These are phyloP conservation scores for Boechera stricta DNA, from an alignment of 345 rosid genomes.

Conservation along the genomic window DNA sequence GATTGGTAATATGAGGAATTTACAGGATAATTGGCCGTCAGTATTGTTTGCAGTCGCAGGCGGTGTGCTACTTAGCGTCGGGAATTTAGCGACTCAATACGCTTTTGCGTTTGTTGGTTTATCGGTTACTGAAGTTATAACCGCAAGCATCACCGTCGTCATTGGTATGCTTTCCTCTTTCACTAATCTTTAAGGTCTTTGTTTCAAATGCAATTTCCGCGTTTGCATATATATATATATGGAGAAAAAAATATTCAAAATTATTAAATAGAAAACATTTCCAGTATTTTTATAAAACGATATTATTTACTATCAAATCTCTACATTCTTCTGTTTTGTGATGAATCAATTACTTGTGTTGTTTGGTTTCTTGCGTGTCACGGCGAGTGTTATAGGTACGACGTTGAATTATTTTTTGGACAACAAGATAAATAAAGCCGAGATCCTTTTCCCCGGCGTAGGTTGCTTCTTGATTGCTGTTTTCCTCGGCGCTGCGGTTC, in stretches of 20 bases:
- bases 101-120: slow-evolving; percentile 86
- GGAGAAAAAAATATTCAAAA: too few relatives aligned
- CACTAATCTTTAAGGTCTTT: background rate
- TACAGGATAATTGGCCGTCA: slow-evolving; percentile 82
- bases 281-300: too few relatives aligned
- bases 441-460: slow-evolving; percentile 80
- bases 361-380: slow-evolving; percentile 18
- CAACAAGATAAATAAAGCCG: slow-evolving; percentile 73
- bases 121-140: slow-evolving; percentile 77
- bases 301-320: background rate
- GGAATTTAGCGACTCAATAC: slow-evolving; percentile 78
- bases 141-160: slow-evolving; percentile 82
- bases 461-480: slow-evolving; percentile 85
- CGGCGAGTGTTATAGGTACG: slow-evolving; percentile 53
- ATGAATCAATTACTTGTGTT: background rate
- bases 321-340: background rate
- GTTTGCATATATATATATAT: too few relatives aligned
- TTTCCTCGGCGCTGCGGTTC: slow-evolving; percentile 79
- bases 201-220: too few relatives aligned
- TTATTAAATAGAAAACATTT: too few relatives aligned
- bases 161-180: slow-evolving; percentile 52
- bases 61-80: slow-evolving; percentile 78
- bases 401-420: slow-evolving; percentile 88
- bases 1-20: background rate
- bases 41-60: slow-evolving; percentile 80